phyloP scores from a whole-genome alignment of 768 basidiomycete genomes.

The Leccinum arenicola region DNA sequence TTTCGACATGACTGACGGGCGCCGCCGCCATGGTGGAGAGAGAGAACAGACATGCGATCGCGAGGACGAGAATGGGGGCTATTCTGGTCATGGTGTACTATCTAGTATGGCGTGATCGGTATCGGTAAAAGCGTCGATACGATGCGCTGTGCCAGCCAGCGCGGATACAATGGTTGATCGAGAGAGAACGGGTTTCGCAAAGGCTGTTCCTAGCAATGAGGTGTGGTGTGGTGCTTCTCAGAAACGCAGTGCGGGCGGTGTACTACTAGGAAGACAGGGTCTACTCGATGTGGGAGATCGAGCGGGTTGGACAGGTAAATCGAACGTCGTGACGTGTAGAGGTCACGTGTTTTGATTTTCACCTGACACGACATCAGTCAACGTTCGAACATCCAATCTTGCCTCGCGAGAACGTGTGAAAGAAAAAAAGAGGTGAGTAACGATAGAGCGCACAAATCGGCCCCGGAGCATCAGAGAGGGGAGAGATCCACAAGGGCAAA shows the following conservation, averaged over 20 bases:
- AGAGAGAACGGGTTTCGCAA: not conserved
- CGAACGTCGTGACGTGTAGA: not conserved
- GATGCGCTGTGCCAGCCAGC: not conserved
- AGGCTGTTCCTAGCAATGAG: not conserved
- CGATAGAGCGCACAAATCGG: no score
- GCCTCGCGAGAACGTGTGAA: not conserved
- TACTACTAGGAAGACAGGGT: not conserved
- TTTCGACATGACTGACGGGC: not conserved
- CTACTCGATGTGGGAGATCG: not conserved
- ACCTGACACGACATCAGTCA: not conserved
- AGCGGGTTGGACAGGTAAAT: not conserved
- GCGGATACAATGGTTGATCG: not conserved
- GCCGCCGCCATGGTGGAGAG: conserved; percentile 1
- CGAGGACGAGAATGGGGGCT: not conserved
- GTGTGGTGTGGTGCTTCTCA: not conserved
- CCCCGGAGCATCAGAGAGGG: not conserved
- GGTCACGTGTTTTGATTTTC: not conserved
- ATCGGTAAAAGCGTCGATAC: not conserved
- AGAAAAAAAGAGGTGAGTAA: no score
- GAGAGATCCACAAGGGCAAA: not conserved
- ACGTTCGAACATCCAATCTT: not conserved
- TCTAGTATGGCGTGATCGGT: not conserved
- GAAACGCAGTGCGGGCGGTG: not conserved
- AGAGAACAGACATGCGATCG: conserved; percentile 9
- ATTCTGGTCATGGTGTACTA: conserved; percentile 2